Evolutionary conservation across 2,329 filamentous ascomycete species (phyloP), one percentile per base, ranked within the genome.

Genomic region (Fusarium dimerum): DNA sequence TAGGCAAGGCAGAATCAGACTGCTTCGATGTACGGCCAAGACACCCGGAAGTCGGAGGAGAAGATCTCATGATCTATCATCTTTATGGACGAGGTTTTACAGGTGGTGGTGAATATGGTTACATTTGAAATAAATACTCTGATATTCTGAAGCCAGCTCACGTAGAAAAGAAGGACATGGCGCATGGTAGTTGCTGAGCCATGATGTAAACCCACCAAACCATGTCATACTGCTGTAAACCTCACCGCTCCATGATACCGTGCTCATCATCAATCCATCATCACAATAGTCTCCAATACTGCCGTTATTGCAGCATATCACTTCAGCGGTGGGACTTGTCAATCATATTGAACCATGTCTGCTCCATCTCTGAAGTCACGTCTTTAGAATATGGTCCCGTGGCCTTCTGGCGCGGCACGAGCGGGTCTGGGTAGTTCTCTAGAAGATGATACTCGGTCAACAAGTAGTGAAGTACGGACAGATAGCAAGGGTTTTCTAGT

Each of bases 401-500:
- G 5, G 69, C 50, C 3, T 65, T 59, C 43, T 68, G 59, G 20
- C 74, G 70, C 20, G 73, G 71, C 13, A 71, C 58, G 50, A 83
- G 67, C 32, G 80, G 79, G 52, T 83, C 78, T 8, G 73, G 72
- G 47, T 76, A 79, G 30, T 47, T 59, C 16, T 57, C 62, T 66
- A 30, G 13, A 15, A 15, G 13, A 36, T 5, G 16, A 43, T 13
- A 41, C 5, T 12, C 50, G 38, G 50, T 65, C 34, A 67, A 56
- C 16, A 26, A 40, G 36, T 15, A 36, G 17, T 38, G 26, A 9
- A 39, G 11, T 15, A 29, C 29, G 20, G n/a, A 40, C 29, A 13
- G 9, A n/a, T 9, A 13, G 36, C 7, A 26, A 39, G 42, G 20
- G 18, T 32, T 13, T 34, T 36, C 16, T 16, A 6, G 34, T 34